These are phyloP conservation scores for Lentithecium fluviatile DNA, from an alignment of 495 filamentous ascomycete species.

Conservation along the genomic window DNA sequence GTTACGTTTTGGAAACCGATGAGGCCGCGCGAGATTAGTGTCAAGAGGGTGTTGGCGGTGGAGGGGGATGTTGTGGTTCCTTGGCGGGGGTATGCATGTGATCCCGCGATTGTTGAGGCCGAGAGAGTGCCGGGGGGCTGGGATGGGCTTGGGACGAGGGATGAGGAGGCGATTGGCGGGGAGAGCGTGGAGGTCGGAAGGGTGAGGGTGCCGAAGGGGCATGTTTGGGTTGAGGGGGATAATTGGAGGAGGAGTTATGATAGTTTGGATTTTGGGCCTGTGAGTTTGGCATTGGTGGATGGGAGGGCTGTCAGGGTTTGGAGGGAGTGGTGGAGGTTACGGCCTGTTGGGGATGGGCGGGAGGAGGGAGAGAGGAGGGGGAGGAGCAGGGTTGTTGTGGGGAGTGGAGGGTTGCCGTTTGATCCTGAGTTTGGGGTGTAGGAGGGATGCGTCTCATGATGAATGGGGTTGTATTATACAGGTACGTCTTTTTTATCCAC, in stretches of 20 bases:
- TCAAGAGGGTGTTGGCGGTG: conserved; percentile 42
- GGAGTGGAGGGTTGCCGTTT: neutral
- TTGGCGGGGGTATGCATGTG: conserved; percentile 15
- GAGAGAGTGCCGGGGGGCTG: conserved; percentile 9
- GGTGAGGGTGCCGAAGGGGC: conserved; percentile 38
- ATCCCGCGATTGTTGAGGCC: conserved; percentile 19
- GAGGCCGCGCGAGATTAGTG: conserved; percentile 33
- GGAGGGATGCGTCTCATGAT: no score
- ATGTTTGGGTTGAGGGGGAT: conserved; percentile 48
- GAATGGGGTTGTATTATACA: neutral
- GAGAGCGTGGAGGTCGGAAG: conserved; percentile 4
- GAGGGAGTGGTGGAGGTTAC: neutral
- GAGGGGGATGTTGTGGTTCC: conserved; percentile 39
- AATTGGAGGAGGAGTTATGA: conserved; percentile 41
- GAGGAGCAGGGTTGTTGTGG: conserved; percentile 21
- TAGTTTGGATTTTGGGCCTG: conserved; percentile 43
- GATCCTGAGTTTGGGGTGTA: no score
- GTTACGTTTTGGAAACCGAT: conserved; percentile 40
- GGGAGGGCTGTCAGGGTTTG: conserved; percentile 28
- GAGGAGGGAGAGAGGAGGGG: conserved; percentile 13
- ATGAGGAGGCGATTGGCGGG: conserved; percentile 4
- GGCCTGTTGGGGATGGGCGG: conserved; percentile 11
- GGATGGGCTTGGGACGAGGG: conserved; percentile 12
- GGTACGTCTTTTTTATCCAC: neutral
- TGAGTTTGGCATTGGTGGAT: conserved; percentile 31